Evolutionary conservation across 805 yeast genomes (phyloP).

Genomic region (Nakazawaea holstii): DNA sequence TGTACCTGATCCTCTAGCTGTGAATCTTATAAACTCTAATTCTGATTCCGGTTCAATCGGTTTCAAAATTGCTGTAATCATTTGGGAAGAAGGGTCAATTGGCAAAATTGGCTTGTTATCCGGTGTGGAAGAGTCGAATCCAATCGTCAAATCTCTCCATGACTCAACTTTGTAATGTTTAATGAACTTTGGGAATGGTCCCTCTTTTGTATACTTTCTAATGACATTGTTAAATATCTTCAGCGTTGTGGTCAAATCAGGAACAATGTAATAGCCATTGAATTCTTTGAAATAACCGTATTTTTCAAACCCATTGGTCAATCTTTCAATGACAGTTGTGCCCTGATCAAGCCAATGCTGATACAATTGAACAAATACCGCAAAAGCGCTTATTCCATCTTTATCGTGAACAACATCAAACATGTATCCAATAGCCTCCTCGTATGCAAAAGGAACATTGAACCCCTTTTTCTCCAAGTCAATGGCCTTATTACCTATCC

Average conservation of each 20-base stretch:
- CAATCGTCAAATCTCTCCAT: constrained; percentile 84
- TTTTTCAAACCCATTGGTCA: constrained; percentile 52
- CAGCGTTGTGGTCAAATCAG: constrained; percentile 45
- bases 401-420: constrained; percentile 80
- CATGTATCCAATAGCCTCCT: constrained; percentile 97
- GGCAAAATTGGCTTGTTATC: constrained; percentile 63
- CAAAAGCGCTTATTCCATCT: constrained; percentile 84
- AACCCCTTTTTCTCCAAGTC: constrained; percentile 61
- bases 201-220: constrained; percentile 15
- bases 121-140: constrained; percentile 66
- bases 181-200: constrained; percentile 38
- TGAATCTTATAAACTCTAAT: constrained; percentile 53
- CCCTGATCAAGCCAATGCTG: constrained; percentile 39
- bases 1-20: constrained; percentile 93
- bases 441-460: constrained; percentile 82
- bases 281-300: constrained; percentile 82
- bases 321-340: constrained; percentile 38
- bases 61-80: constrained; percentile 66
- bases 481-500: constrained; percentile 91
- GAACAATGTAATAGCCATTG: constrained; percentile 79
- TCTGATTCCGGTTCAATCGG: constrained; percentile 13
- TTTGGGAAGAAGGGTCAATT: constrained; percentile 67
- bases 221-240: constrained; percentile 48
- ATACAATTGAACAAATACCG: constrained; percentile 69
- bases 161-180: constrained; percentile 53